These are phyloP conservation scores for Lipomyces chichibuensis DNA, from an alignment of 805 yeast species.

Conservation along the genomic window DNA sequence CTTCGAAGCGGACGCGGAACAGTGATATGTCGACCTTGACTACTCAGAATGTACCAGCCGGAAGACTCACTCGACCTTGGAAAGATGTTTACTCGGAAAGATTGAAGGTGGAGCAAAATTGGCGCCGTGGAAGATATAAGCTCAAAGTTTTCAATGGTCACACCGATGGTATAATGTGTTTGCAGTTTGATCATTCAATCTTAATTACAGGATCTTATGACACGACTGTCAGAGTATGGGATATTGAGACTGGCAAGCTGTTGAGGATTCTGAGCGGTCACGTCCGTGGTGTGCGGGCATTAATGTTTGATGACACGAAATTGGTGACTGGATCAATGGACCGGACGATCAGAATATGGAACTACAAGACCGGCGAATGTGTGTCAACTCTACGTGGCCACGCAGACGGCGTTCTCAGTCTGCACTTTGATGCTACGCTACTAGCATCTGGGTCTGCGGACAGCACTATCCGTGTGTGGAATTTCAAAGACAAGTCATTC, in stretches of 20 bases:
- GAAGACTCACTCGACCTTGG: constrained; percentile 75
- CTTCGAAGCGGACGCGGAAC: constrained; percentile 15
- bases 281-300: constrained; percentile 78
- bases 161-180: constrained; percentile 82
- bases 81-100: constrained; percentile 91
- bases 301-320: constrained; percentile 85
- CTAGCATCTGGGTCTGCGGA: constrained; percentile 95
- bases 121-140: constrained; percentile 81
- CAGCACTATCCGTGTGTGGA: constrained; percentile 92
- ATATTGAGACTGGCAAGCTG: constrained; percentile 74
- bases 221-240: constrained; percentile 91
- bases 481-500: constrained; percentile 89
- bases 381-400: constrained; percentile 94
- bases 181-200: constrained; percentile 78
- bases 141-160: constrained; percentile 74
- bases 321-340: constrained; percentile 91
- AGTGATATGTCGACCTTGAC: constrained; percentile 16
- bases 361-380: constrained; percentile 91
- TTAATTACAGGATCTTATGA: constrained; percentile 93
- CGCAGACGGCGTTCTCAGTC: constrained; percentile 78
- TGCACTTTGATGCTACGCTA: constrained; percentile 77
- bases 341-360: constrained; percentile 92
- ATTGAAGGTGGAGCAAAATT: constrained; percentile 86
- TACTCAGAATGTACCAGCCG: constrained; percentile 27
- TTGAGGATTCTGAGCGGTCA: constrained; percentile 85